Evolutionary conservation across 129 eudicot genomes (phyloP).

Genomic region (Helichrysum umbraculigerum): DNA sequence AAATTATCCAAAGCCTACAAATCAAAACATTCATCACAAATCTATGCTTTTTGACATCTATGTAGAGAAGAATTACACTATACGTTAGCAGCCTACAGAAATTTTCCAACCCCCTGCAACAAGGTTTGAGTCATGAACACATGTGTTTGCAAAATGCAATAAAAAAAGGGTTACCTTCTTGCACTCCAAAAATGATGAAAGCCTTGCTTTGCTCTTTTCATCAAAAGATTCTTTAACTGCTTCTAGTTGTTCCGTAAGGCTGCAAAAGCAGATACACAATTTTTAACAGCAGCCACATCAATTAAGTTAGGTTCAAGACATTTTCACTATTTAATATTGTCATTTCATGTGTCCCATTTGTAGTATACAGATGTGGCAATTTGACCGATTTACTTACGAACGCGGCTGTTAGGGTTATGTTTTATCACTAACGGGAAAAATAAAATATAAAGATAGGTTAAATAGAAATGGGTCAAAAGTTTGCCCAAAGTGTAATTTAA

Average conservation of each 20-base stretch:
- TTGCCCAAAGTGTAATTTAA: background rate
- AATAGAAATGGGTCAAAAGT: background rate
- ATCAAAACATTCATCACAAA: conserved; percentile 19
- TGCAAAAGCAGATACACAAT: conserved; percentile 38
- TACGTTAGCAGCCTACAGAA: background rate
- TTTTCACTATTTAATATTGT: background rate
- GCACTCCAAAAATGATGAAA: conserved; percentile 69
- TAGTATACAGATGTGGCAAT: background rate
- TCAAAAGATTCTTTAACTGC: conserved; percentile 78
- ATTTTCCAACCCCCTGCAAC: background rate
- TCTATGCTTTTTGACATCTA: conserved; percentile 15
- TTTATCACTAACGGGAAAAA: background rate
- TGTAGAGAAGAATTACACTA: background rate
- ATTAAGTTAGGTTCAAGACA: background rate
- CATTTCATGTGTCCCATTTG: background rate
- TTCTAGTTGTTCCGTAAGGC: conserved; percentile 93
- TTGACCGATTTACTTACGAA: background rate
- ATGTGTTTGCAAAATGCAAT: background rate
- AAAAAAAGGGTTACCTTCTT: conserved; percentile 54
- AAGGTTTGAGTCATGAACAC: background rate
- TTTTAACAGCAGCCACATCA: background rate
- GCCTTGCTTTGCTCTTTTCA: conserved; percentile 51
- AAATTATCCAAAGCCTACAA: conserved; percentile 68
- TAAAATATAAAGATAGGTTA: background rate
- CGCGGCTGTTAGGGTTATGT: background rate